A percentile compares a stretch with the other conserved stretches of the same genome.
Evolutionary conservation across 2,329 filamentous ascomycete genomes (phyloP).

Genomic region (Pseudocercospora fijiensis): DNA sequence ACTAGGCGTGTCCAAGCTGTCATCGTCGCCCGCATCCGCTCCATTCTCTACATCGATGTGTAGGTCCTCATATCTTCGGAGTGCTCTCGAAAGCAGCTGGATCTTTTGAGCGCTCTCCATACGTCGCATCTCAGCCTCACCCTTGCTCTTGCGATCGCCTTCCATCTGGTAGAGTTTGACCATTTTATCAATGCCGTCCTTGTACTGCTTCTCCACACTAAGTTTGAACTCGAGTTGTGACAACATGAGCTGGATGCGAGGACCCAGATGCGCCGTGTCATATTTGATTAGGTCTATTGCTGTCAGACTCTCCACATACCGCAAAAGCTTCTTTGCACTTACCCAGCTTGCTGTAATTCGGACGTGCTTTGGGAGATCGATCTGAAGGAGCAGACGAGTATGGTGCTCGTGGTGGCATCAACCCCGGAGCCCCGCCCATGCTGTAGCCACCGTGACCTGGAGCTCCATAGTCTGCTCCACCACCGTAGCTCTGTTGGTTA

Average conservation of each 20-base stretch:
- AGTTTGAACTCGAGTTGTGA: conserved; percentile 98
- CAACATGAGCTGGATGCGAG: conserved; percentile 97
- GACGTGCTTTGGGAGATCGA: conserved; percentile 68
- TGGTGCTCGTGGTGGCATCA: conserved; percentile 79
- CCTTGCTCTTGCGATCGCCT: conserved; percentile 91
- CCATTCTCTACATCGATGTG: conserved; percentile 73
- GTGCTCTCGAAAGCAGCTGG: conserved; percentile 86
- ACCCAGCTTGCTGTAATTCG: conserved; percentile 97
- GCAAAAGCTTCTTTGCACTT: conserved; percentile 38
- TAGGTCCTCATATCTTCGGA: conserved; percentile 95
- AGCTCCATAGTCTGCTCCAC: conserved; percentile 63
- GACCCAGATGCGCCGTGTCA: conserved; percentile 90
- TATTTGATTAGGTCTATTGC: conserved; percentile 90
- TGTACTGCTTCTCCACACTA: conserved; percentile 97
- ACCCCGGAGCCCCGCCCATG: conserved; percentile 64
- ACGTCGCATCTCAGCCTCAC: conserved; percentile 82
- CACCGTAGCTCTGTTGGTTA: conserved; percentile 47
- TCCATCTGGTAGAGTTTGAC: conserved; percentile 96
- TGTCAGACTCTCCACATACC: conserved; percentile 21
- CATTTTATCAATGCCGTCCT: conserved; percentile 99
- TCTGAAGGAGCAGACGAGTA: conserved; percentile 70
- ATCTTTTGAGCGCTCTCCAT: conserved; percentile 99
- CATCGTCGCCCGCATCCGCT: conserved; percentile 65
- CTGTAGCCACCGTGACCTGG: conserved; percentile 54
- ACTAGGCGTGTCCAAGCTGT: conserved; percentile 93